These are phyloP conservation scores for Zymoseptoria crescenta DNA, from an alignment of 2,329 filamentous ascomycete genomes.

Conservation along the genomic window DNA sequence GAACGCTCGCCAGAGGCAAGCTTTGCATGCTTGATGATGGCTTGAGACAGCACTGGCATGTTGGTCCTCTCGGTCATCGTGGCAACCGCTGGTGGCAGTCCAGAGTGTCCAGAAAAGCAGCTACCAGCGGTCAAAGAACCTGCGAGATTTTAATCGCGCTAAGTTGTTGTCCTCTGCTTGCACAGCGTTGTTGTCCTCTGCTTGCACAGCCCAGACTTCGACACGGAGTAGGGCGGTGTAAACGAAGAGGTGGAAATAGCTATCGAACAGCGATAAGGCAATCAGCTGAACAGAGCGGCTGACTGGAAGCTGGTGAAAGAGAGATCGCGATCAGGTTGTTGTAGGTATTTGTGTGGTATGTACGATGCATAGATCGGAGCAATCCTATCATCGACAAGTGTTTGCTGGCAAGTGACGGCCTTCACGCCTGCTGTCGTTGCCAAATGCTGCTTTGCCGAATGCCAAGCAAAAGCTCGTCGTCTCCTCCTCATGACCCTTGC, in stretches of 20 bases:
- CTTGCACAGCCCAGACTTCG: neutral
- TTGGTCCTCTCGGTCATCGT: neutral
- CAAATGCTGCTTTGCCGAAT: no score
- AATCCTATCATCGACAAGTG: neutral
- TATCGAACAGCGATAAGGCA: neutral
- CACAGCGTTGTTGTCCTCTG: neutral
- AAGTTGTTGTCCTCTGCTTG: neutral
- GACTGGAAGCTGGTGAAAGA: neutral
- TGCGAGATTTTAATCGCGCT: neutral
- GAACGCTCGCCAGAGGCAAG: slow-evolving; percentile 13
- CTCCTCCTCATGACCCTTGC: neutral
- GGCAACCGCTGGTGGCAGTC: neutral
- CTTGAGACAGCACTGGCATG: slow-evolving; percentile 5
- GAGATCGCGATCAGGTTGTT: neutral
- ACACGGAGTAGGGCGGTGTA: neutral
- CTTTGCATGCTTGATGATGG: slow-evolving; percentile 21
- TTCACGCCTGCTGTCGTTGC: neutral
- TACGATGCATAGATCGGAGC: neutral
- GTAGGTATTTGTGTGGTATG: neutral
- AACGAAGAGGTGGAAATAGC: neutral
- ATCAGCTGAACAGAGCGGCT: neutral
- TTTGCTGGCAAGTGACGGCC: neutral
- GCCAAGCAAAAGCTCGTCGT: neutral
- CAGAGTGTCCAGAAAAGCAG: neutral
- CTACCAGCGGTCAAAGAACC: neutral